phyloP scores from a whole-genome alignment of 805 yeast genomes.

The Candida corydali region DNA sequence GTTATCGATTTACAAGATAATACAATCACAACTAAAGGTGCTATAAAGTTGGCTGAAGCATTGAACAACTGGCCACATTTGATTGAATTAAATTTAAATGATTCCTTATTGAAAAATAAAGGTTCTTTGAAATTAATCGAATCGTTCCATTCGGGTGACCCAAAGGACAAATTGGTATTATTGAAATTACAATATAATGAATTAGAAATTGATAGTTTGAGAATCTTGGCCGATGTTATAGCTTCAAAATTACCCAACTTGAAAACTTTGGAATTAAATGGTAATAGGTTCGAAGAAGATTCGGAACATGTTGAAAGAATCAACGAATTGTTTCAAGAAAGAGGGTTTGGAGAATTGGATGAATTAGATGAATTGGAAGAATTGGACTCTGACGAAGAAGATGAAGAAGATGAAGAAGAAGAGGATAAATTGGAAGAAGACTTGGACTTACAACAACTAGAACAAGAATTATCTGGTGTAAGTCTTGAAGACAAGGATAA shows the following conservation, averaged over 20 bases:
- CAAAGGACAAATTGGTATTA: conserved; percentile 44
- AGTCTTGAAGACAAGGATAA: conserved; percentile 41
- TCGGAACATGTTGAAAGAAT: conserved; percentile 63
- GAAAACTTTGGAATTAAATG: conserved; percentile 76
- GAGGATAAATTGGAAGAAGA: conserved; percentile 52
- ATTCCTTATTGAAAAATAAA: conserved; percentile 74
- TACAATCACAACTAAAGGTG: conserved; percentile 77
- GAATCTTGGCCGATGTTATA: conserved; percentile 53
- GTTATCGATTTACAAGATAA: conserved; percentile 90
- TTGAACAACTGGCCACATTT: conserved; percentile 63
- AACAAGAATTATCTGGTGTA: conserved; percentile 49
- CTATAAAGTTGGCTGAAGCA: conserved; percentile 42
- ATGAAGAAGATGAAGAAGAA: conserved; percentile 43
- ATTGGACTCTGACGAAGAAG: conserved; percentile 64
- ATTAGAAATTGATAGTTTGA: conserved; percentile 63
- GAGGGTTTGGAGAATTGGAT: conserved; percentile 80
- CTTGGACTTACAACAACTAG: conserved; percentile 43
- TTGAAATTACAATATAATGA: conserved; percentile 88
- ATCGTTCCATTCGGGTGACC: conserved; percentile 35
- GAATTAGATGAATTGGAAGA: conserved; percentile 96
- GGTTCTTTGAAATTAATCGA: conserved; percentile 62
- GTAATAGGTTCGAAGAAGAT: conserved; percentile 90
- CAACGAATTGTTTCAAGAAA: conserved; percentile 56
- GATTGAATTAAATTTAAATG: conserved; percentile 80
- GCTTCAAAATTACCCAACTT: conserved; percentile 54